Evolutionary conservation across 331 rosid species (phyloP).

Genomic region (Cydonia oblonga): DNA sequence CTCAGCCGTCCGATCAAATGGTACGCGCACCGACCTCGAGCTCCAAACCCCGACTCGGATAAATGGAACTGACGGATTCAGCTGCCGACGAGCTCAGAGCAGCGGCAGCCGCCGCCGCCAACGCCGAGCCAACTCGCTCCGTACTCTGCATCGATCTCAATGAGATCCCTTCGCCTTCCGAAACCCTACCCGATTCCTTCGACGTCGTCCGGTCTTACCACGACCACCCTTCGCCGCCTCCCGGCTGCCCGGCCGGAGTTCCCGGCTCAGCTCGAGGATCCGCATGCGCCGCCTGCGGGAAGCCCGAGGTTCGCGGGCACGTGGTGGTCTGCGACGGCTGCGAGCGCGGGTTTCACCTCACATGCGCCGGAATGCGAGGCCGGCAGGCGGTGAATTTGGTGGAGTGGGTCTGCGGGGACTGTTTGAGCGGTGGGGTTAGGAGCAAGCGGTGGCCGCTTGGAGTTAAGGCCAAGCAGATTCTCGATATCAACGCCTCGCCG

Average conservation of each 20-base stretch:
- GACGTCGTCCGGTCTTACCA: conserved; percentile 76
- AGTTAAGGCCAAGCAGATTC: conserved; percentile 68
- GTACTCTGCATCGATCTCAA: conserved; percentile 83
- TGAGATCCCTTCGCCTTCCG: conserved; percentile 92
- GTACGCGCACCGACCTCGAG: conserved; percentile 22
- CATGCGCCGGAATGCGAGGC: conserved; percentile 70
- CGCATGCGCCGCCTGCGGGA: conserved; percentile 43
- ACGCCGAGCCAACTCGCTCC: conserved; percentile 41
- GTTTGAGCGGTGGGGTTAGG: conserved; percentile 47
- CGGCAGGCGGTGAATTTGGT: conserved; percentile 32
- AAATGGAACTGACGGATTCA: conserved; percentile 77
- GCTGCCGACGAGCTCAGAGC: conserved; percentile 39
- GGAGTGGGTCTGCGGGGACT: conserved; percentile 91
- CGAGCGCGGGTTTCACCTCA: conserved; percentile 73
- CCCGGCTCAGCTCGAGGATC: conserved; percentile 28
- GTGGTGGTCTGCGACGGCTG: conserved; percentile 89
- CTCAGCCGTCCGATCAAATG: conserved; percentile 69
- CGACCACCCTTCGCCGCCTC: conserved; percentile 70
- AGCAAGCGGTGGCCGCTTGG: conserved; percentile 97
- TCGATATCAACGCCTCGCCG: conserved; percentile 91
- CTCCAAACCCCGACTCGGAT: conserved; percentile 43
- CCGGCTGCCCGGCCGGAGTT: conserved; percentile 55
- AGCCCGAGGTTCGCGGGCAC: conserved; percentile 35
- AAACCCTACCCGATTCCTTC: conserved; percentile 64
- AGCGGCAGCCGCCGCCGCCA: conserved; percentile 12